Conservation (phyloP, 371 early-diverging fungal genomes). For the Zychaea mexicana region DNA sequence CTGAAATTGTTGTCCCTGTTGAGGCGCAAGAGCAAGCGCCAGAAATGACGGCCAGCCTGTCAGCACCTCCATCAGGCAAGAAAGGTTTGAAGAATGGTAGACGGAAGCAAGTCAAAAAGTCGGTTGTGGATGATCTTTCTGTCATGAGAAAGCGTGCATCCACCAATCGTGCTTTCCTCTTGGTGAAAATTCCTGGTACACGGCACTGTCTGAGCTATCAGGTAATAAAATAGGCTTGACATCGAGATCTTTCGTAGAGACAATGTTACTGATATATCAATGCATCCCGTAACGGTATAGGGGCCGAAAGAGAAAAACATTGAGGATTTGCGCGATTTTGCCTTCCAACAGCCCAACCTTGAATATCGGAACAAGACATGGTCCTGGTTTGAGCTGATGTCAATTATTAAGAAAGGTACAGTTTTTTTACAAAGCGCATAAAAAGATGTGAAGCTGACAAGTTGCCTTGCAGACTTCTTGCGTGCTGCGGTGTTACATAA, state of each 20-base stretch:
- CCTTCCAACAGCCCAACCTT: constrained; percentile 71
- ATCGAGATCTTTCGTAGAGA: background rate
- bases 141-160: constrained; percentile 74
- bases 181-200: constrained; percentile 71
- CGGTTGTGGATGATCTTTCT: constrained; percentile 38
- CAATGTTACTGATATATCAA: too few species aligned
- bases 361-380: constrained; percentile 80
- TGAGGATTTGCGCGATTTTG: constrained; percentile 72
- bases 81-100: constrained; percentile 15
- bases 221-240: constrained; percentile 30
- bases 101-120: constrained; percentile 18
- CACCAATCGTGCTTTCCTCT: constrained; percentile 72
- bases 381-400: constrained; percentile 71
- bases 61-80: constrained; percentile 1
- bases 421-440: background rate
- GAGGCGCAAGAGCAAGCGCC: background rate
- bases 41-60: background rate
- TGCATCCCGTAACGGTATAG: constrained; percentile 16
- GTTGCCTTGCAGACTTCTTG: constrained; percentile 35
- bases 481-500: constrained; percentile 46
- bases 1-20: background rate
- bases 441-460: background rate
- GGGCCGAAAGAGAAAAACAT: constrained; percentile 73
- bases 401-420: constrained; percentile 64
- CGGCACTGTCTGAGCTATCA: constrained; percentile 70